Evolutionary conservation across 2,329 filamentous ascomycete genomes (phyloP).

Genomic region (Botrytis paeoniae): DNA sequence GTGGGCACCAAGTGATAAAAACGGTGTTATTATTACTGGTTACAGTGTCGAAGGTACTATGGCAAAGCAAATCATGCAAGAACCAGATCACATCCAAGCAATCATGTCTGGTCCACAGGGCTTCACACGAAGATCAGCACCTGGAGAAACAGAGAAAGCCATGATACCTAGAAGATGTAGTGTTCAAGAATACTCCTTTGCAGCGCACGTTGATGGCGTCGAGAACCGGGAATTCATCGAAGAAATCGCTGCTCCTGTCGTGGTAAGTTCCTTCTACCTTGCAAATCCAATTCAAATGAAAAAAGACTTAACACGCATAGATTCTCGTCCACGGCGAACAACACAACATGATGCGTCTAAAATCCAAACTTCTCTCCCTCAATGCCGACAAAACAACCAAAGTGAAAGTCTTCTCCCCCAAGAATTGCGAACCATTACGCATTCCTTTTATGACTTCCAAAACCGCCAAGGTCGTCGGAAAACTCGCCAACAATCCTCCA

Average conservation of each 20-base stretch:
- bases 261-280: slow-evolving; percentile 59
- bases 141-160: slow-evolving; percentile 73
- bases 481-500: slow-evolving; percentile 77
- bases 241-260: slow-evolving; percentile 85
- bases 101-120: slow-evolving; percentile 79
- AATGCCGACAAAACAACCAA: slow-evolving; percentile 75
- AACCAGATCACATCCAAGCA: slow-evolving; percentile 90
- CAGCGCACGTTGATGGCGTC: slow-evolving; percentile 91
- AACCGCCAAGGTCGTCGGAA: slow-evolving; percentile 91
- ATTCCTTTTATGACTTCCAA: slow-evolving; percentile 97
- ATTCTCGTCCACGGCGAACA: slow-evolving; percentile 97
- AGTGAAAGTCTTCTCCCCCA: slow-evolving; percentile 88
- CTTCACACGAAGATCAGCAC: slow-evolving; percentile 55
- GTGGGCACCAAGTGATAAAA: slow-evolving; percentile 94
- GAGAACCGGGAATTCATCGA: slow-evolving; percentile 98
- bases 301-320: slow-evolving; percentile 44
- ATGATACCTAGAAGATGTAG: slow-evolving; percentile 92
- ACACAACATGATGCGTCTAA: slow-evolving; percentile 96
- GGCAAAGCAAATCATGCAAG: slow-evolving; percentile 92
- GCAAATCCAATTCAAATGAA: neutral
- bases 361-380: slow-evolving; percentile 89
- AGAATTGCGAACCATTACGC: slow-evolving; percentile 90
- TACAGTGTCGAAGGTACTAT: slow-evolving; percentile 99
- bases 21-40: slow-evolving; percentile 97
- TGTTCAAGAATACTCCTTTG: slow-evolving; percentile 92